Evolutionary conservation across 495 filamentous ascomycete genomes (phyloP), one percentile per base, ranked within the genome.

Genomic region (Hyaloscypha hepaticicola): DNA sequence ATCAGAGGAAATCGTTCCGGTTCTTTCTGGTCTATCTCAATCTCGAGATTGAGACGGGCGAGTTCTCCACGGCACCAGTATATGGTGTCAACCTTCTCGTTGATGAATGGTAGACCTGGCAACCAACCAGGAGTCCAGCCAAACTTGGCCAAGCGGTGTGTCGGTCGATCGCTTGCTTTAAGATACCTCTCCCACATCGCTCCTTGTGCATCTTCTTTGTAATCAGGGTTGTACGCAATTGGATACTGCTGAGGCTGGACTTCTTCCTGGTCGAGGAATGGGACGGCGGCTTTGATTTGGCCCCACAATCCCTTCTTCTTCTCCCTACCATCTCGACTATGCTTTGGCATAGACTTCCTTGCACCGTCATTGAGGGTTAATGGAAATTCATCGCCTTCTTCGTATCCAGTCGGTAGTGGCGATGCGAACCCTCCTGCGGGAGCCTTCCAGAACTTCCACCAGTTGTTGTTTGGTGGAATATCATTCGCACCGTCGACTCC

Each of bases 51-150:
- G 27, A 98, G 79, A 22, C 89, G 87, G 48, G 96, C 94, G 21
- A 99, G 75, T 74, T 97, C 92, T 67, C 87, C 87, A 22, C 95
- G 89, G 71, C 92, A 96, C 75, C 91, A 89, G 72, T 96, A 90
- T 67, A 99, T 97, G 1, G 89, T 96, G 74, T 99, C 96, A 19
- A 97, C 93, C 74, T 97, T 97, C 75, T 91, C 88, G 58, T 90
- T 92, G 45, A 98, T 72, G 1, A 93, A 75, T 27, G 92, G 93
- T 26, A 97, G 71, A 0, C 86, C 85, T 3, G 91, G 89, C 77
- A 96, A 85, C 87, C 89, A 97, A 19, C 66, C 66, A 16, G 80
- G 81, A n/a, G 85, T 86, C 79, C 86, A 87, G 8, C 83, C 83
- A 68, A 96, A 92, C 7, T 86, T 83, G 1, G 92, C 85, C n/a